phyloP scores from a whole-genome alignment of 371 early-diverging fungal genomes.

The Funneliformis caledonium region DNA sequence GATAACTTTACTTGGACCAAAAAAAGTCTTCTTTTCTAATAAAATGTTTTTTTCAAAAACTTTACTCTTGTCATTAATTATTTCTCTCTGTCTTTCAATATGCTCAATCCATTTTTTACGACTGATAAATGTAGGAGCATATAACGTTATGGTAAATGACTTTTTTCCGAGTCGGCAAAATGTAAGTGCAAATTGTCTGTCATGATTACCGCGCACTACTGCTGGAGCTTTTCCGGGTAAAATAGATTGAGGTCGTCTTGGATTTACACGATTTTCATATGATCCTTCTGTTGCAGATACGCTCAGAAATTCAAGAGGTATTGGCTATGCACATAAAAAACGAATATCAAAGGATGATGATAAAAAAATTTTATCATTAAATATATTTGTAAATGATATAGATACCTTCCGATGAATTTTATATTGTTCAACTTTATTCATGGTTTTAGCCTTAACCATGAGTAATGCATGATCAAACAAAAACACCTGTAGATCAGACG shows the following conservation, averaged over 20 bases:
- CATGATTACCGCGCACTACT: constrained; percentile 41
- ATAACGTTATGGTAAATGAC: constrained; percentile 67
- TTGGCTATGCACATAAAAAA: constrained; percentile 56
- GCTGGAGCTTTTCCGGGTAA: constrained; percentile 49
- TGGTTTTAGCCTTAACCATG: constrained; percentile 71
- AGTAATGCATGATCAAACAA: constrained; percentile 87
- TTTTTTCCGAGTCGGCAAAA: constrained; percentile 79
- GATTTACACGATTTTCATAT: constrained; percentile 13
- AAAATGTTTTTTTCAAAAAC: constrained; percentile 65
- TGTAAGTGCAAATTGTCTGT: constrained; percentile 61
- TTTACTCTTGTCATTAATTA: constrained; percentile 56
- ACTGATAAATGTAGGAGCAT: constrained; percentile 74
- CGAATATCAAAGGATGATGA: neutral
- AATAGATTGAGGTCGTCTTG: constrained; percentile 45
- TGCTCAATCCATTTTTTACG: constrained; percentile 84
- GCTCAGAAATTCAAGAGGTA: constrained; percentile 75
- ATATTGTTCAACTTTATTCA: constrained; percentile 63
- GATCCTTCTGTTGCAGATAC: constrained; percentile 67
- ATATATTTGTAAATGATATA: neutral
- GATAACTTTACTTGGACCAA: constrained; percentile 63
- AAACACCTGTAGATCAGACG: constrained; percentile 73
- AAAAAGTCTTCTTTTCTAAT: constrained; percentile 54
- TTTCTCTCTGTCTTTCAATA: constrained; percentile 71
- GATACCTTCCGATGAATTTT: constrained; percentile 62
- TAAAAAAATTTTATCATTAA: neutral